Percentiles rank a stretch among this genome's conserved stretches.
phyloP scores from a whole-genome alignment of 1,284 basidiomycete genomes.

The Porodaedalea pini region DNA sequence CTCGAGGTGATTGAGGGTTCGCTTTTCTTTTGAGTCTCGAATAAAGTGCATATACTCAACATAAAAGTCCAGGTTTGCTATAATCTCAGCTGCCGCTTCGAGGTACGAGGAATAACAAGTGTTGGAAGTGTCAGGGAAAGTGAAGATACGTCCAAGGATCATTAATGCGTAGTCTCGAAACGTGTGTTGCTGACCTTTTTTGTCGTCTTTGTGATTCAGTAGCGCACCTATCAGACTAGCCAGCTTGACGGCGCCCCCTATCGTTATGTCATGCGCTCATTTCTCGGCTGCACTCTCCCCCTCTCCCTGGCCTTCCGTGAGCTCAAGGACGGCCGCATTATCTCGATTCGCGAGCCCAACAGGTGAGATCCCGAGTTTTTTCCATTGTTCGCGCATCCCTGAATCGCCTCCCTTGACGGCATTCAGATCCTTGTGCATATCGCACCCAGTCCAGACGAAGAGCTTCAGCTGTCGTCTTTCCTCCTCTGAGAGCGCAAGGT shows the following conservation, averaged over 20 bases:
- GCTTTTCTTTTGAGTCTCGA: constrained; percentile 31
- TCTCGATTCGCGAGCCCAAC: neutral
- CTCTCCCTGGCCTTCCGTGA: too few species aligned
- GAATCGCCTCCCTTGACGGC: constrained; percentile 24
- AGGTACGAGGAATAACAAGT: constrained; percentile 31
- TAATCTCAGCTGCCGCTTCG: constrained; percentile 27
- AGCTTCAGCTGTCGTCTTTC: constrained; percentile 17
- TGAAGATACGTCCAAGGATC: too few species aligned
- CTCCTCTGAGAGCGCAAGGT: constrained; percentile 18
- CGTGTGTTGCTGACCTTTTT: too few species aligned
- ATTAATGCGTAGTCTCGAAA: too few species aligned
- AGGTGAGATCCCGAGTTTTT: neutral
- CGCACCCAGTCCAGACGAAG: constrained; percentile 26
- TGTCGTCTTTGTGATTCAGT: too few species aligned
- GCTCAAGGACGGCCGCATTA: too few species aligned
- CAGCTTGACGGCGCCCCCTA: constrained; percentile 30
- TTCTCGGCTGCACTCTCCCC: too few species aligned
- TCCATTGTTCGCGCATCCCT: neutral
- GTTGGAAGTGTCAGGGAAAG: constrained; percentile 29
- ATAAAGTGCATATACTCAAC: too few species aligned
- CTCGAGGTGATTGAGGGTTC: constrained; percentile 26
- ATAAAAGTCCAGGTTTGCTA: constrained; percentile 24
- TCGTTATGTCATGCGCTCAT: constrained; percentile 27
- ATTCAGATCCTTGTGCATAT: constrained; percentile 31
- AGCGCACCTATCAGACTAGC: too few species aligned